Evolutionary conservation across 306 rosid species (phyloP), one percentile per base, ranked within the genome.

Genomic region (Pueraria montana): DNA sequence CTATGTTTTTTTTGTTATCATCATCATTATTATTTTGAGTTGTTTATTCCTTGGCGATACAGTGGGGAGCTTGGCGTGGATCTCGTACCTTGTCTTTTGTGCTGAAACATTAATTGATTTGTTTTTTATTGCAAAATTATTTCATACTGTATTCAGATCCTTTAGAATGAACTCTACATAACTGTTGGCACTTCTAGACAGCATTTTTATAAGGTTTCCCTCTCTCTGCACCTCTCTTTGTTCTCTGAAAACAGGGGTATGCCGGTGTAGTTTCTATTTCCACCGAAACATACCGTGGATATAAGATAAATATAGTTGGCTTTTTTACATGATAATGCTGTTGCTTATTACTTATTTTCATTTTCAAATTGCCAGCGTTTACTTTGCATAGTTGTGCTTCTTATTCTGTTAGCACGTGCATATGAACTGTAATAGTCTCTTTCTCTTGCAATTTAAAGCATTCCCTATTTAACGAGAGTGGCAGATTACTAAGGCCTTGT

Each of bases 271-370:
- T 11, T 58, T 59, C 17, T 24, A 23, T 5, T 24, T 59, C 40
- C 72, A 1, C 58, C 8, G 6, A 16, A 49, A 21, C 12, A 32
- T 45, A 2, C 4, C 2, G 11, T 43, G 20, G 14, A 24, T 20
- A 42, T 72, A 67, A 27, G 4, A 56, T 53, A n/a, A n/a, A n/a
- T n/a, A n/a, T n/a, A 20, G 5, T 40, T 53, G 32, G 20, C 32
- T 69, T 80, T 59, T 46, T 0, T 48, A 20, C 77, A 55, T 17
- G 5, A 64, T 27, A 2, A 42, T 27, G 36, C 27, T 67, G 24
- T 27, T 71, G 83, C 52, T n/a, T 13, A 36, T 63, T 12, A 9
- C 74, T 78, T 53, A 17, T 61, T 24, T 59, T 77, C 24, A 43
- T 77, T 42, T 50, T 53, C 36, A 23, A 70, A 50, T 30, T 34